Evolutionary conservation across 768 basidiomycete species (phyloP).

Genomic region (Candolleomyces efflorescens): DNA sequence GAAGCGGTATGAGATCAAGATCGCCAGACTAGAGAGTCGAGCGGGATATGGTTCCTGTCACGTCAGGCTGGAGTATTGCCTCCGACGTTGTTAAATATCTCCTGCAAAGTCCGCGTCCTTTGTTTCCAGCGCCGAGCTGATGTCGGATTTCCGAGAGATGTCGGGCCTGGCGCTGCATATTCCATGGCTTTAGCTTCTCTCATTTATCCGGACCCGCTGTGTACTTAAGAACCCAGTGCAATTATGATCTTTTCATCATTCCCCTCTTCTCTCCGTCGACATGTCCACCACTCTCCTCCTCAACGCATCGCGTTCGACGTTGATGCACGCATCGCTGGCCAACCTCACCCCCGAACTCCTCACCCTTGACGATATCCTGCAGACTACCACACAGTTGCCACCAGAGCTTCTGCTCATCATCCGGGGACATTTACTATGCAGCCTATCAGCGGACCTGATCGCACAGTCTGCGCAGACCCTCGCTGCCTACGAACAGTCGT

Average conservation of each 20-base stretch:
- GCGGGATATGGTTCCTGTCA: constrained; percentile 9
- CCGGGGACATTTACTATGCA: constrained; percentile 41
- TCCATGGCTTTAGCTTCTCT: constrained; percentile 4
- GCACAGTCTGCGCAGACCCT: constrained; percentile 39
- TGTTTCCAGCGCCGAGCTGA: background rate
- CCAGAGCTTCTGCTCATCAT: constrained; percentile 51
- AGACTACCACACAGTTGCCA: constrained; percentile 29
- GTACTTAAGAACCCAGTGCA: constrained; percentile 1
- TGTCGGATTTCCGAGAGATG: constrained; percentile 3
- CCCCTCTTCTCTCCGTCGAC: background rate
- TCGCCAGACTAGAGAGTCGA: constrained; percentile 1
- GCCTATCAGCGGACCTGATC: constrained; percentile 38
- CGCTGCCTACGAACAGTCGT: constrained; percentile 32
- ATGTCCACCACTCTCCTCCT: constrained; percentile 22
- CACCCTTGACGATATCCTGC: constrained; percentile 37
- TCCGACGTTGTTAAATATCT: background rate
- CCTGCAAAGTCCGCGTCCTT: background rate
- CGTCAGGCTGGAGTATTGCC: constrained; percentile 3
- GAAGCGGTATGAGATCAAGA: background rate
- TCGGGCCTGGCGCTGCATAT: background rate
- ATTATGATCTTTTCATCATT: background rate
- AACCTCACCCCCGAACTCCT: constrained; percentile 41
- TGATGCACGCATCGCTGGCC: constrained; percentile 53
- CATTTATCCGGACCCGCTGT: background rate
- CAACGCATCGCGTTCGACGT: constrained; percentile 35